These are phyloP conservation scores for Beauveria rudraprayagi DNA, from an alignment of 2,329 filamentous ascomycete species.

Conservation along the genomic window DNA sequence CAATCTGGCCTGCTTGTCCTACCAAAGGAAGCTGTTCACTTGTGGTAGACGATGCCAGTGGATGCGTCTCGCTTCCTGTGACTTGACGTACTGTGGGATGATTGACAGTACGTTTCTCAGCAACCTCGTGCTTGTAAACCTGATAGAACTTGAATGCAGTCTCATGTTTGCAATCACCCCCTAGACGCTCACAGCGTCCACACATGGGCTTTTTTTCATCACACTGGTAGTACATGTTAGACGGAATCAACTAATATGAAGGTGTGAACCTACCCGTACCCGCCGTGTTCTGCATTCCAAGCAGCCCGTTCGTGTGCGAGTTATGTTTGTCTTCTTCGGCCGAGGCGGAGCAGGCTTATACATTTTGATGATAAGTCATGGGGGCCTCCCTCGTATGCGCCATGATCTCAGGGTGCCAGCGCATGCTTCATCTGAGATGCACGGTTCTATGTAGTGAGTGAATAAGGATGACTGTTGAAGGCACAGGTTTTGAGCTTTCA, in stretches of 20 bases:
- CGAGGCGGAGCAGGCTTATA: conserved; percentile 18
- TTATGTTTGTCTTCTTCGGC: conserved; percentile 18
- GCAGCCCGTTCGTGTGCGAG: conserved; percentile 17
- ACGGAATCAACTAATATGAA: not conserved
- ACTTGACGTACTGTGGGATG: not conserved
- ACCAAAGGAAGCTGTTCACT: not conserved
- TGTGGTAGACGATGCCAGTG: not conserved
- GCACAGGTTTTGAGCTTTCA: too few species aligned
- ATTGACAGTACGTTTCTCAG: not conserved
- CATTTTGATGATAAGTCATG: conserved; percentile 7
- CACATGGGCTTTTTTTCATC: conserved; percentile 11
- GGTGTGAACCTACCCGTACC: conserved; percentile 13
- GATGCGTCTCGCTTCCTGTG: not conserved
- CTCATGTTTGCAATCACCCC: not conserved
- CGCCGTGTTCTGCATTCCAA: conserved; percentile 14
- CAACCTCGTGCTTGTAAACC: not conserved
- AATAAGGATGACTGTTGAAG: too few species aligned
- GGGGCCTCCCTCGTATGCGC: not conserved
- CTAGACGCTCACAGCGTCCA: conserved; percentile 4
- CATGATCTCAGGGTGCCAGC: not conserved
- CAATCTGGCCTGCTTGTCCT: not conserved
- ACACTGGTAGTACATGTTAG: not conserved
- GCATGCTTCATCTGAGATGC: too few species aligned
- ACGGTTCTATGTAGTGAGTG: not conserved
- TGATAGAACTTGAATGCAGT: not conserved